A percentile compares a stretch with the other conserved stretches of the same genome.
Evolutionary conservation across 192 early-diverging fungal species (phyloP).

Genomic region (Cetraspora pellucida): DNA sequence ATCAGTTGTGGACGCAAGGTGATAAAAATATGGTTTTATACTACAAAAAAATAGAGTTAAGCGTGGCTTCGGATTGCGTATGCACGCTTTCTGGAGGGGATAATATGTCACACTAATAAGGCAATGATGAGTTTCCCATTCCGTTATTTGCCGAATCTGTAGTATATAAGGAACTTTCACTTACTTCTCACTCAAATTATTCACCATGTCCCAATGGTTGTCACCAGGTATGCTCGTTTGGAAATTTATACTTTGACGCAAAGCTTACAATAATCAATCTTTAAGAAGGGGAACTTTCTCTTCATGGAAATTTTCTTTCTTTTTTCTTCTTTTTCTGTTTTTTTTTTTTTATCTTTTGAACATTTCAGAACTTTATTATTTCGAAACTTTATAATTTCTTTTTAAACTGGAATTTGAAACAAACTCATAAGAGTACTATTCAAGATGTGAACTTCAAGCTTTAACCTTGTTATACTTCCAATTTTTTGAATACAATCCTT

Average conservation of each 20-base stretch:
- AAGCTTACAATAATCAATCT: neutral
- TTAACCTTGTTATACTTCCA: neutral
- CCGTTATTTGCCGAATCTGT: neutral
- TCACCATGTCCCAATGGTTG: constrained; percentile 34
- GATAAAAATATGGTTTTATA: no score
- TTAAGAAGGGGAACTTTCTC: neutral
- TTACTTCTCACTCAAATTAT: neutral
- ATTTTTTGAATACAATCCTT: neutral
- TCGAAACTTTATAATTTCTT: no score
- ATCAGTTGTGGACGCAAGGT: neutral
- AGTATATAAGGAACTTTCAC: neutral
- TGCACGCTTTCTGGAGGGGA: no score
- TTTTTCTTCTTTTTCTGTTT: no score
- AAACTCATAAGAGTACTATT: no score
- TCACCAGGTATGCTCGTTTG: constrained; percentile 19
- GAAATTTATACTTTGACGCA: neutral
- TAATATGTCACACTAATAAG: no score
- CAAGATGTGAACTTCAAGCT: neutral
- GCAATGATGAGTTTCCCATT: neutral
- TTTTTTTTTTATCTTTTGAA: no score
- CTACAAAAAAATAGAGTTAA: no score
- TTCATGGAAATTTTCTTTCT: no score
- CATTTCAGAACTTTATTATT: no score
- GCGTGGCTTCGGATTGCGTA: no score
- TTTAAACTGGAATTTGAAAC: no score